These are phyloP conservation scores for Irpex sp. DNA, from an alignment of 1,284 basidiomycete species.

Conservation along the genomic window DNA sequence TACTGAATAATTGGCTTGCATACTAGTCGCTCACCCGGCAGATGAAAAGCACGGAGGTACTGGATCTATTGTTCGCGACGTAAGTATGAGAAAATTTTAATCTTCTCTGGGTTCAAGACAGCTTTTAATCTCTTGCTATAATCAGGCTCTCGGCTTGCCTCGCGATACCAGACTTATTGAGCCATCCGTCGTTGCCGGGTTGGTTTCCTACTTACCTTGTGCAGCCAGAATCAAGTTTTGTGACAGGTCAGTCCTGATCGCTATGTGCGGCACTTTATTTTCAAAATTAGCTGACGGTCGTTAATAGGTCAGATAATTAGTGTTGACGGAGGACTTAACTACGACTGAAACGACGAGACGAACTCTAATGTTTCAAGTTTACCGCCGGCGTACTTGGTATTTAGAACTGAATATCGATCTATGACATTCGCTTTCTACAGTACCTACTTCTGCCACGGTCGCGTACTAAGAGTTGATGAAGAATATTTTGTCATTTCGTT, in stretches of 20 bases:
- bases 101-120: no score
- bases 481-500: no score
- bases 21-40: not conserved
- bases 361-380: no score
- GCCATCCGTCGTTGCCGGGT: constrained; percentile 10
- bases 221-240: constrained; percentile 13
- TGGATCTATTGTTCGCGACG: constrained; percentile 2
- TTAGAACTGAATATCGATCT: no score
- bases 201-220: constrained; percentile 15
- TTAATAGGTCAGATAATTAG: not conserved
- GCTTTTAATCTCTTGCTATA: no score
- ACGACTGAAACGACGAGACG: not conserved
- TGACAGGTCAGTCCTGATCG: constrained; percentile 4
- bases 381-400: no score
- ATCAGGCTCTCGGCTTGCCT: not conserved
- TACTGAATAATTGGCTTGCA: not conserved
- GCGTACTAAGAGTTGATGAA: no score
- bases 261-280: not conserved
- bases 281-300: not conserved
- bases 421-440: no score
- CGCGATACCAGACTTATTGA: not conserved
- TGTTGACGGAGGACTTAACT: not conserved
- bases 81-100: not conserved
- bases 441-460: no score
- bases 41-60: constrained; percentile 1